Evolutionary conservation across 805 yeast genomes (phyloP), one percentile per base, ranked within the genome.

Genomic region (Kuraishia borneana): DNA sequence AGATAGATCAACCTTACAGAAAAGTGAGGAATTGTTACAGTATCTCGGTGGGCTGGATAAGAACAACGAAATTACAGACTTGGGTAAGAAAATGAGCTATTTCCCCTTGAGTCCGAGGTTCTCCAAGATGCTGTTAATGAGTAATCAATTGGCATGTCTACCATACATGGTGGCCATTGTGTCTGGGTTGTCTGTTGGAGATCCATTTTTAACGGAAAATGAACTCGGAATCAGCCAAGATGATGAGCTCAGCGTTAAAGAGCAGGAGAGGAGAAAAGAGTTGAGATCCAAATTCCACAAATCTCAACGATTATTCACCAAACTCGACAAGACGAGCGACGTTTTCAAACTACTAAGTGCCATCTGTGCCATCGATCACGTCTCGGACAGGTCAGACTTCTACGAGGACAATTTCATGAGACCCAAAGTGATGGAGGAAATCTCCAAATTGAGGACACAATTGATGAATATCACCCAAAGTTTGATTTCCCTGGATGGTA

Each of bases 71-170:
- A 68, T 92, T 21, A 87, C 97, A 0, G 76, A 73, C 0, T 60
- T 87, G 34, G 99, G 99, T 28, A 70, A 61, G 41, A 73, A 76
- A 33, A 92, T 92, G 95, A 75, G 94, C 42, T 59, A 76, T 36
- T 89, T 92, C 64, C 99, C 99, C 26, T 63, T 92, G 45, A 78
- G 92, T 48, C 98, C 99, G 2, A 65, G 98, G 32, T 94, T 82
- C 54, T 77, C 97, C 2, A 88, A 88, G 50, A 84, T 92, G 70
- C 63, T 92, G 37, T 67, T 88, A 20, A 72, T 89, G 26, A 95
- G 95, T 5, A 83, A 85, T 52, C 96, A 92, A 53, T 74, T 71
- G 30, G 79, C 71, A 5, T 88, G 96, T 54, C 60, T 92, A 37
- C 85, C 94, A 0, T 89, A 83, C 49, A 68, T 92, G n/a, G 74